Evolutionary conservation across 1,284 basidiomycete species (phyloP).

Genomic region (Heterobasidion parviporum): DNA sequence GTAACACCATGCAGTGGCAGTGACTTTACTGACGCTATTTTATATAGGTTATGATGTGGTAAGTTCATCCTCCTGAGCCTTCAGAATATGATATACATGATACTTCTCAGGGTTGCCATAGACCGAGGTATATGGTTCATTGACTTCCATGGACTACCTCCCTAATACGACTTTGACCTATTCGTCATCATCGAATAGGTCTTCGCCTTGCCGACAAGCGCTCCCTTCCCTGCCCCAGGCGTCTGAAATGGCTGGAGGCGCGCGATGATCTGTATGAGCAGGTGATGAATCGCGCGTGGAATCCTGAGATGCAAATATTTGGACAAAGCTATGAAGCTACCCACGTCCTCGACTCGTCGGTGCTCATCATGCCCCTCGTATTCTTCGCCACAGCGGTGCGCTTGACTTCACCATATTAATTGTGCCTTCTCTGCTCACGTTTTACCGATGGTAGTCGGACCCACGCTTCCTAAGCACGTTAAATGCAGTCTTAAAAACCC

Average conservation of each 20-base stretch:
- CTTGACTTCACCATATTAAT: conserved; percentile 1
- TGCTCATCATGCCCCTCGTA: conserved; percentile 79
- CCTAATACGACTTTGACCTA: not conserved
- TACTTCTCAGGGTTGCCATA: conserved; percentile 69
- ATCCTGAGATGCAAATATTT: conserved; percentile 57
- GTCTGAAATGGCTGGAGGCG: conserved; percentile 63
- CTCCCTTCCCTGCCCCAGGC: conserved; percentile 67
- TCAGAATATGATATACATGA: not conserved
- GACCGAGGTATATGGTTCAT: conserved; percentile 54
- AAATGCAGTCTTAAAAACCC: conserved; percentile 72
- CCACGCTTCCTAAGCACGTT: conserved; percentile 81
- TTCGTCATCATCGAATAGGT: conserved; percentile 29
- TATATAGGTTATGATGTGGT: conserved; percentile 80
- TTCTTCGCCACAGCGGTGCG: conserved; percentile 68
- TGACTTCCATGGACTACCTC: not conserved
- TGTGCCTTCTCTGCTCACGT: not conserved
- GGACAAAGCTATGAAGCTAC: conserved; percentile 75
- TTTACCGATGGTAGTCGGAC: conserved; percentile 49
- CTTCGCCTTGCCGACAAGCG: conserved; percentile 87
- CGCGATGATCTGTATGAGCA: conserved; percentile 82
- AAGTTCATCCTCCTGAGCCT: conserved; percentile 12
- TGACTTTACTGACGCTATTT: not conserved
- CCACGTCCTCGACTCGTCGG: conserved; percentile 61
- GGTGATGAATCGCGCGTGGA: conserved; percentile 78
- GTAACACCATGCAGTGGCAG: conserved; percentile 10